Evolutionary conservation across 495 filamentous ascomycete species (phyloP), one percentile per base, ranked within the genome.

Genomic region (Hypoxylon fragiforme): DNA sequence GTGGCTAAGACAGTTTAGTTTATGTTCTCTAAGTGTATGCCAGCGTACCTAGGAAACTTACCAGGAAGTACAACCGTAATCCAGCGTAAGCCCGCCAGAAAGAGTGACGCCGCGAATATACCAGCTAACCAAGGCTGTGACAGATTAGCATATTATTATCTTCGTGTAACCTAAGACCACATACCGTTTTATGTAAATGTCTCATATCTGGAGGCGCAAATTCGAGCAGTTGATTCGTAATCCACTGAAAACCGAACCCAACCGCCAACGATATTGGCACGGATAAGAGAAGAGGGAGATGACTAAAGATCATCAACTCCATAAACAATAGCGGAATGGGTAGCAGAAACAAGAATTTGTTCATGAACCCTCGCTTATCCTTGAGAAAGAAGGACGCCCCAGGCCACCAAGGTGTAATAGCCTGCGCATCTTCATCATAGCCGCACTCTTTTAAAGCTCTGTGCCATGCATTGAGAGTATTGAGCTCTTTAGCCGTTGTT

Each of bases 341-440:
- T 83, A 87, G 91, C 16, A 95, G 71, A 67, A 97, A 97, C 75
- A 96, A 89, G 69, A 95, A 92, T 67, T 88, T 90, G 53, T 79
- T 87, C 70, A 92, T 82, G 52, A 92, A 84, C 1, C 67, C 72
- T 53, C 79, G 79, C 65, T 87, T 87, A 72, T 91, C 87, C 68
- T 88, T 86, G 49, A 95, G 63, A 13, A 83, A 65, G 50, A 75
- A 81, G 22, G 68, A 74, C 18, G 77, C 71, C 36, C 78, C 73
- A 9, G 80, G 84, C 69, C 83, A 85, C 48, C 75, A 73, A 20
- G 85, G 77, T 5, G 75, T 71, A 44, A 82, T 82, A 9, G 84
- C 77, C 44, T 83, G 89, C 7, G 85, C 94, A 52, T 95, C 86
- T 13, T 86, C 71, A 60, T 89, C 86, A 62, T 87, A 97, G 2